Base-by-base conservation (phyloP, 371 early-diverging fungal genomes). In the Thermomucor indicae-seudaticae region DNA sequence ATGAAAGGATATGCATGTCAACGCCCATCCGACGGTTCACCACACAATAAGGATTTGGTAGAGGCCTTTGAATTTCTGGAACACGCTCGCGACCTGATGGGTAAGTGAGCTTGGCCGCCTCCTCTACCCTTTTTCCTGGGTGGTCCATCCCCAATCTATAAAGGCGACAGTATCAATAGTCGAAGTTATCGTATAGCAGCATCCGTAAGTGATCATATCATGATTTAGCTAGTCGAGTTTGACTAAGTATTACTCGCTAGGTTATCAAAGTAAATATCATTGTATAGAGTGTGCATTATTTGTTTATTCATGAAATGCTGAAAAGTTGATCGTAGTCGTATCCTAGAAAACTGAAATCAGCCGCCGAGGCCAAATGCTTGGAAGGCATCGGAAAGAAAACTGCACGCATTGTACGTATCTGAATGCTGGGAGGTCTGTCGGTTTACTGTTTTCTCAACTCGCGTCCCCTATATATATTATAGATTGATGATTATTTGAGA, bases 351-450 rank as follows among this genome's bases (percentile, higher is more conserved):
- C 43, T 60, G n/a, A 47, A 46, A 6, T 29, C 43, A 8, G 39
- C 38, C 5, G 24, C 25, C 6, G 45, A 60, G 41, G 52, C 44
- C 4, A 23, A 22, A 24, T 10, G 31, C 0, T 22, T 60, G 3
- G 38, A 28, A n/a, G 61, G 61, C 0, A 52, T 60, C 41, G 61
- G 61, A 4, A 34, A 51, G 19, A 60, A 60, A 39, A 55, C 52
- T n/a, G 41, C 43, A 17, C 46, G 53, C 10, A 60, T 60, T 38
- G 57, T 50, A 43, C 38, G 57, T 25, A 34, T 10, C 12, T 14
- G 1, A 4, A 8, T 12, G 25, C 25, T 25, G 14, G 17, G 23
- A 42, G 23, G 19, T 16, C 23, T 16, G 8, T 40, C 17, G 7
- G 16, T 40, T 11, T 5, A 8, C 38, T n/a, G n/a, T n/a, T n/a